phyloP scores from a whole-genome alignment of 2,329 filamentous ascomycete species.

The Penicillium digitatum region DNA sequence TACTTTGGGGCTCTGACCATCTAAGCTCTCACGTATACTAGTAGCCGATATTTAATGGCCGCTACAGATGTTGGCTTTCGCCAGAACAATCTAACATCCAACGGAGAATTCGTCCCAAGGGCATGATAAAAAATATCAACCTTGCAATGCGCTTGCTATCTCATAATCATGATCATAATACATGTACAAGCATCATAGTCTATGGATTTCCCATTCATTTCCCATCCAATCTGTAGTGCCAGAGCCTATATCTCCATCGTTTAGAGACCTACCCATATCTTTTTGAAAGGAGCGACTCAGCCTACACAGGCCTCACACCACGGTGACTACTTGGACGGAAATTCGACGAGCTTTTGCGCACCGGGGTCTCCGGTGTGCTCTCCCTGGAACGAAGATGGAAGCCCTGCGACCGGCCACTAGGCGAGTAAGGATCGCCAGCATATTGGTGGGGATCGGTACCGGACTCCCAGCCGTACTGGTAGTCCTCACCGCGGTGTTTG shows the following conservation, averaged over 20 bases:
- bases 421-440: slow-evolving; percentile 27
- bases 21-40: background rate
- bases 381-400: slow-evolving; percentile 33
- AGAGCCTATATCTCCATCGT: slow-evolving; percentile 32
- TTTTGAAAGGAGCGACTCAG: slow-evolving; percentile 35
- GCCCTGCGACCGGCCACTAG: slow-evolving; percentile 23
- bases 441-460: slow-evolving; percentile 26
- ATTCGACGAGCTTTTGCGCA: slow-evolving; percentile 21
- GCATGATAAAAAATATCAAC: background rate
- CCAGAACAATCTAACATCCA: background rate
- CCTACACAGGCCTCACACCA: slow-evolving; percentile 22
- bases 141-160: background rate
- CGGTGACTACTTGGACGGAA: slow-evolving; percentile 21
- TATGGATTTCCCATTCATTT: background rate
- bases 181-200: background rate
- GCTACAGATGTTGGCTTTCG: background rate
- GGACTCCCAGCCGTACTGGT: slow-evolving; percentile 47
- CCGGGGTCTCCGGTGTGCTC: slow-evolving; percentile 32
- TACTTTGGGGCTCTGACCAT: background rate
- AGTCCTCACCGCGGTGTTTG: slow-evolving; percentile 63
- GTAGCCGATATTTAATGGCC: too few species aligned
- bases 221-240: slow-evolving; percentile 18
- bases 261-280: slow-evolving; percentile 26
- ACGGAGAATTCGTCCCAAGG: background rate
- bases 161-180: slow-evolving; percentile 5